Evolutionary conservation across 305 asterid species (phyloP).

Genomic region (Fraxinus floribunda): DNA sequence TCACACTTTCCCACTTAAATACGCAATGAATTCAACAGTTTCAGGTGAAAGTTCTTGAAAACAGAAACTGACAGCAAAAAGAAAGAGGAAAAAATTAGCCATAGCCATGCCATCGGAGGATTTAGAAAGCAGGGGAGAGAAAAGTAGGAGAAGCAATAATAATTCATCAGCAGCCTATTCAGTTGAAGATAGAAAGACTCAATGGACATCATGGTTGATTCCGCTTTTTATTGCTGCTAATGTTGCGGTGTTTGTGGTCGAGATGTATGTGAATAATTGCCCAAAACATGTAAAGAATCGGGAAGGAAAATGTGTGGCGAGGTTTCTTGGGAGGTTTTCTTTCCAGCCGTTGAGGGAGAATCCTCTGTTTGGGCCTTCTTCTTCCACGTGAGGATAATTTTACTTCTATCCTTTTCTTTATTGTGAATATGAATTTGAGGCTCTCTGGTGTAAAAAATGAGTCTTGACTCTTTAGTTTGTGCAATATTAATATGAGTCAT

Average conservation of each 20-base stretch:
- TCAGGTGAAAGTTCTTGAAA: neutral
- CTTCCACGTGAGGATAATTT: conserved; percentile 58
- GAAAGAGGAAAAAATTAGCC: neutral
- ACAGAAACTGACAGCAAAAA: neutral
- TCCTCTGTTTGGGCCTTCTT: conserved; percentile 85
- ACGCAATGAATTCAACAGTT: conserved; percentile 22
- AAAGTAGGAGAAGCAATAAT: conserved; percentile 24
- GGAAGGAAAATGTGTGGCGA: conserved; percentile 52
- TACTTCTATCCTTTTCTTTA: neutral
- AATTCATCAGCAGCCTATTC: conserved; percentile 25
- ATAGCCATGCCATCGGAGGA: conserved; percentile 46
- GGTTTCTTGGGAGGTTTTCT: conserved; percentile 73
- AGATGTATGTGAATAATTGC: conserved; percentile 72
- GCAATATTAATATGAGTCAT: neutral
- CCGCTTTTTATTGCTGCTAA: conserved; percentile 69
- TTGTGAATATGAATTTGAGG: neutral
- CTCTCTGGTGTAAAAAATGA: neutral
- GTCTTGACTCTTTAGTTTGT: neutral
- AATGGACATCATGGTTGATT: conserved; percentile 77
- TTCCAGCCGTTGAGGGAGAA: conserved; percentile 78
- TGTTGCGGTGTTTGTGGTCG: conserved; percentile 56
- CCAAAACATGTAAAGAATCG: conserved; percentile 40
- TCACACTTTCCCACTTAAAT: conserved; percentile 25
- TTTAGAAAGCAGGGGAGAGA: conserved; percentile 51
- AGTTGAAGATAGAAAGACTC: conserved; percentile 38